Conservation (phyloP, 805 yeast genomes). For the Candida vaughaniae region DNA sequence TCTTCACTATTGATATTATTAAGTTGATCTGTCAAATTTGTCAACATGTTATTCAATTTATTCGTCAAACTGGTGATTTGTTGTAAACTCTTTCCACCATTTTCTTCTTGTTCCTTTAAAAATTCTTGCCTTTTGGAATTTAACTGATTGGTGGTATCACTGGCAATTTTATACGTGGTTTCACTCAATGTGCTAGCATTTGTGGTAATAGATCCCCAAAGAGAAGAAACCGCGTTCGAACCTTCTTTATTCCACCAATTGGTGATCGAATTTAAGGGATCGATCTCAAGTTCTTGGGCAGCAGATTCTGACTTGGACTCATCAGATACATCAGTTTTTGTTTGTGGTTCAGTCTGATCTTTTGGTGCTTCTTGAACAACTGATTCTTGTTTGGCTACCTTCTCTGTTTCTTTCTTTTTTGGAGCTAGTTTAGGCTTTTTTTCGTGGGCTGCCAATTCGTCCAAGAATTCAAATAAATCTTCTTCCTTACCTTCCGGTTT, state of each 20-base stretch:
- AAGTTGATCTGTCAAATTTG: slow-evolving; percentile 40
- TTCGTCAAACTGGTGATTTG: slow-evolving; percentile 28
- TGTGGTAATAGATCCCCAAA: slow-evolving; percentile 67
- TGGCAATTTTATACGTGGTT: slow-evolving; percentile 50
- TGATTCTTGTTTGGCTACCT: not conserved
- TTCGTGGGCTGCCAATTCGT: slow-evolving; percentile 69
- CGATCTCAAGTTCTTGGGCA: slow-evolving; percentile 28
- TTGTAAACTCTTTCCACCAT: slow-evolving; percentile 18
- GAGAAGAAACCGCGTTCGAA: slow-evolving; percentile 58
- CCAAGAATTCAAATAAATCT: slow-evolving; percentile 56
- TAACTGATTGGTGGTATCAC: slow-evolving; percentile 41
- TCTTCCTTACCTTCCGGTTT: slow-evolving; percentile 45
- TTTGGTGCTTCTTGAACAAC: not conserved
- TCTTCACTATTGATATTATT: slow-evolving; percentile 52
- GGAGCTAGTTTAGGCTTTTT: slow-evolving; percentile 41
- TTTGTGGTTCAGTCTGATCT: not conserved
- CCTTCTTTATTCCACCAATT: slow-evolving; percentile 78
- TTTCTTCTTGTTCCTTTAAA: slow-evolving; percentile 20
- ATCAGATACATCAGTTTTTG: not conserved
- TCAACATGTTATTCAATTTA: slow-evolving; percentile 31
- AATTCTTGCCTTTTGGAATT: slow-evolving; percentile 39
- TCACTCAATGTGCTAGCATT: slow-evolving; percentile 50
- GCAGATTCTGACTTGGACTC: slow-evolving; percentile 6
- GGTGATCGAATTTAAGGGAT: slow-evolving; percentile 64
- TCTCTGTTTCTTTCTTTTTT: slow-evolving; percentile 18